phyloP scores from a whole-genome alignment of 345 rosid species.

The Eucalyptus polyanthemos region DNA sequence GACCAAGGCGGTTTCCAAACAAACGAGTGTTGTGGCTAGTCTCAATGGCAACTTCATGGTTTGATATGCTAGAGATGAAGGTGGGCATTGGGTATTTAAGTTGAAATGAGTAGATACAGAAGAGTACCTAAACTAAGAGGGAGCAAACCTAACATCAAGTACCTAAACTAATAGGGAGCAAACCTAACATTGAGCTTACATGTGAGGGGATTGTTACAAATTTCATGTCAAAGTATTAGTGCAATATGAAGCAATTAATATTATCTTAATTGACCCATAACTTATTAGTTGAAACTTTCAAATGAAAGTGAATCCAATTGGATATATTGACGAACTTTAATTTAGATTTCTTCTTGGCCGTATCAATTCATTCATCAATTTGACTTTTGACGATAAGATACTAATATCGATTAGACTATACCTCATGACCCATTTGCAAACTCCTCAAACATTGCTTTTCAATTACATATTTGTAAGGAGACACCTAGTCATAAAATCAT shows the following conservation, averaged over 20 bases:
- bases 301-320: accelerated
- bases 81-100: neutral
- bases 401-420: too few species aligned
- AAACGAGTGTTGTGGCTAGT: accelerated
- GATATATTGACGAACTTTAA: neutral
- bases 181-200: neutral
- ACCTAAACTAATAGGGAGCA: neutral
- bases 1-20: neutral
- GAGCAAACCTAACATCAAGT: neutral
- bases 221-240: neutral
- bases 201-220: neutral
- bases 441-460: too few species aligned
- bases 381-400: too few species aligned
- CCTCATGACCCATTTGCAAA: neutral
- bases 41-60: neutral
- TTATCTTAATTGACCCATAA: accelerated
- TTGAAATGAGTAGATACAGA: neutral
- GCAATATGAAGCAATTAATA: neutral
- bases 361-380: too few species aligned
- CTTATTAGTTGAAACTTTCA: neutral
- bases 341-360: neutral
- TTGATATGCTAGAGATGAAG: neutral
- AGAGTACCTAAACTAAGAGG: neutral
- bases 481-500: neutral
- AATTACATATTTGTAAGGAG: neutral